Evolutionary conservation across 1,284 basidiomycete species (phyloP).

Genomic region (Cryptococcus sp.): DNA sequence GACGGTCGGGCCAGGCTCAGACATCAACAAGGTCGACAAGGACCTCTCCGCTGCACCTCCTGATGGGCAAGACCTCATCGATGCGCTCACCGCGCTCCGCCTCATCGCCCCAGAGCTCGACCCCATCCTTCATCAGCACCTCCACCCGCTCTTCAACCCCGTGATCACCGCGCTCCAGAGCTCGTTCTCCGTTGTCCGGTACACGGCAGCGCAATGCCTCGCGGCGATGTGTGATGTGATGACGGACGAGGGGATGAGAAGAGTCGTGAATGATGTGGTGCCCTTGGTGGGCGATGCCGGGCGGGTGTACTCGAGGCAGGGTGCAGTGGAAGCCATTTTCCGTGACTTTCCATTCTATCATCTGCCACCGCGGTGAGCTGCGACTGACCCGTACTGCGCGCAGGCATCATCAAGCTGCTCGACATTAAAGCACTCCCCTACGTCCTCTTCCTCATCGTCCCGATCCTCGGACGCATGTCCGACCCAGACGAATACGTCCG

Average conservation of each 20-base stretch:
- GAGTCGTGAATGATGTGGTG: constrained; percentile 80
- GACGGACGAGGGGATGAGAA: constrained; percentile 79
- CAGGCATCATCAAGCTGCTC: constrained; percentile 85
- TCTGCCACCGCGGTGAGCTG: neutral
- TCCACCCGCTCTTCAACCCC: constrained; percentile 70
- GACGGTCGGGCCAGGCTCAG: constrained; percentile 6
- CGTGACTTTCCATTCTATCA: constrained; percentile 58
- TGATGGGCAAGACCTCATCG: constrained; percentile 85
- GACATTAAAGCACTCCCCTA: constrained; percentile 96
- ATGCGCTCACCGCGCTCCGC: constrained; percentile 85
- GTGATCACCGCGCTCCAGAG: constrained; percentile 75
- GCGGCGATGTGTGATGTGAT: constrained; percentile 83
- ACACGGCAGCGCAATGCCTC: constrained; percentile 80
- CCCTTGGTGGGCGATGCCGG: constrained; percentile 79
- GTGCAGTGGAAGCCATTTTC: constrained; percentile 83
- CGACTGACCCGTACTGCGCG: neutral
- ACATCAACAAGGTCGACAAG: constrained; percentile 19
- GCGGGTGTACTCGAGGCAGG: constrained; percentile 76
- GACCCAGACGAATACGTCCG: constrained; percentile 89
- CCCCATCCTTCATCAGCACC: constrained; percentile 63
- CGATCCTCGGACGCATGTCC: constrained; percentile 95
- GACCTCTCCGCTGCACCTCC: constrained; percentile 12
- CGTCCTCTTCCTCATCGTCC: constrained; percentile 95
- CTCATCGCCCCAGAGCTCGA: constrained; percentile 76
- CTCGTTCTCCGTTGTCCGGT: constrained; percentile 81